Conservation (phyloP, 176 grass and related monocot species). For the Bonia amplexicaulis region DNA sequence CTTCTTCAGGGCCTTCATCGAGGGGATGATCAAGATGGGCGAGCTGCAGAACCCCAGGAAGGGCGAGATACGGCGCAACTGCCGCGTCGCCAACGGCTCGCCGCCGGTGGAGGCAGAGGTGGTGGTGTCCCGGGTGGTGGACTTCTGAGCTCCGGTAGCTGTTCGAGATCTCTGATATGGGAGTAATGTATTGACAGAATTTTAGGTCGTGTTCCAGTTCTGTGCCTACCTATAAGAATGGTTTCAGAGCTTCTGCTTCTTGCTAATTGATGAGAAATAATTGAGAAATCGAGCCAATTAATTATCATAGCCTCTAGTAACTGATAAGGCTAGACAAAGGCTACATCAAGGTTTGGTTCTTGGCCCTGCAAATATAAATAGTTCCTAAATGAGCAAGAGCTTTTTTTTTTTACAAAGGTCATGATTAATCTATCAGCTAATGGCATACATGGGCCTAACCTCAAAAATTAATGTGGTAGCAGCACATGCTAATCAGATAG, state of each 20-base stretch:
- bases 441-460: background rate
- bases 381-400: background rate
- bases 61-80: constrained; percentile 78
- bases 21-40: constrained; percentile 91
- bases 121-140: background rate
- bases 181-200: background rate
- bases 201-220: constrained; percentile 20
- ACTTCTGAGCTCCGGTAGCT: constrained; percentile 27
- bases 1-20: constrained; percentile 72
- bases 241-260: constrained; percentile 16
- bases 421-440: background rate
- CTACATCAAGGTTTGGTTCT: background rate
- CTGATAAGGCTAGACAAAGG: background rate
- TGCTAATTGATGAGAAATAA: constrained; percentile 31
- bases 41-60: constrained; percentile 64
- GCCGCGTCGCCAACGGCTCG: constrained; percentile 58
- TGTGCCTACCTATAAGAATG: constrained; percentile 11
- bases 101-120: background rate
- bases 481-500: background rate
- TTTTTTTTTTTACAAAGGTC: background rate
- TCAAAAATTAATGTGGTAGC: background rate
- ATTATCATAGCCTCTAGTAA: background rate
- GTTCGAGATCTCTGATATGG: background rate
- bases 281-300: background rate
- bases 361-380: background rate